phyloP scores from a whole-genome alignment of 495 filamentous ascomycete species.

The Immersiella caudata region DNA sequence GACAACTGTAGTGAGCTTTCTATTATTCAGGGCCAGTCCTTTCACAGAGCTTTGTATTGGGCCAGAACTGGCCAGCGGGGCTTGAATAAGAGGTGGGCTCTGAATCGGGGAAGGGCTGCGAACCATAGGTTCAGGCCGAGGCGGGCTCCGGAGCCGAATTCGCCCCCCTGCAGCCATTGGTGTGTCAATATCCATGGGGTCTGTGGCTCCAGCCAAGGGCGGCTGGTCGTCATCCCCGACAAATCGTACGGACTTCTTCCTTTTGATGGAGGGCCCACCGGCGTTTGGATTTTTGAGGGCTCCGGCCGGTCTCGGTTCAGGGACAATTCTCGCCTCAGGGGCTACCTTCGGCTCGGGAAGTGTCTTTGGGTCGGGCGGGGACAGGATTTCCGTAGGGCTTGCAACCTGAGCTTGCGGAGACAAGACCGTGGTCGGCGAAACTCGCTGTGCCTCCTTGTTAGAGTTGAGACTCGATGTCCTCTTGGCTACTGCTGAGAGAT shows the following conservation, averaged over 20 bases:
- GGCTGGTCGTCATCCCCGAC: neutral
- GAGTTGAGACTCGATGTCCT: neutral
- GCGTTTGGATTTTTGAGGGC: neutral
- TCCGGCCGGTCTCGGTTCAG: neutral
- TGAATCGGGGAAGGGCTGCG: slow-evolving; percentile 3
- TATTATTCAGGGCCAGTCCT: neutral
- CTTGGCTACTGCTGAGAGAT: neutral
- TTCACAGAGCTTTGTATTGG: neutral
- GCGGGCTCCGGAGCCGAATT: neutral
- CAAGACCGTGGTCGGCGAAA: neutral
- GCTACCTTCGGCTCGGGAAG: neutral
- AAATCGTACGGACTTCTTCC: neutral
- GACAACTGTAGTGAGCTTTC: neutral
- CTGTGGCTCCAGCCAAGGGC: neutral
- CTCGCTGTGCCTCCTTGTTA: neutral
- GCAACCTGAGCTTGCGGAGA: neutral
- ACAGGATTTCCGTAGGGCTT: neutral
- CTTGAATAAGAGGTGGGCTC: neutral
- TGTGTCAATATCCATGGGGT: slow-evolving; percentile 5
- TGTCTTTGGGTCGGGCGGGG: neutral
- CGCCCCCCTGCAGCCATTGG: neutral
- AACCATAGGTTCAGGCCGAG: neutral
- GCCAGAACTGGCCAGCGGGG: neutral
- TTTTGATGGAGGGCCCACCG: neutral
- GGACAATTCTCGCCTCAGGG: neutral